Evolutionary conservation across 2,329 filamentous ascomycete species (phyloP).

Genomic region (Neofusicoccum umdonicola): DNA sequence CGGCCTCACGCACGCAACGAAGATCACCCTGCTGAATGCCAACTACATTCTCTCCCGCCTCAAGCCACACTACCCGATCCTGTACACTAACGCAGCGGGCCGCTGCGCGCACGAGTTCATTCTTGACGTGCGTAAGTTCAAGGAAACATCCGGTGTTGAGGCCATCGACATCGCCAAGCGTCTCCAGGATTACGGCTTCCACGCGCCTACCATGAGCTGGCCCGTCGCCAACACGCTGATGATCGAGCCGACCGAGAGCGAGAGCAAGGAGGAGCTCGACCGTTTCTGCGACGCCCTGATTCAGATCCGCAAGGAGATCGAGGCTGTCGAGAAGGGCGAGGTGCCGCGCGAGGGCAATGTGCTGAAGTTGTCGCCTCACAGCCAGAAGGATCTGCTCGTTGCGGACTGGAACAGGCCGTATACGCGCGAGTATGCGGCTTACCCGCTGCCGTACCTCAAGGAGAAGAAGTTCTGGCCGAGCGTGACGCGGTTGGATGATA

Average conservation of each 20-base stretch:
- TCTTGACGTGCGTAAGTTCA: constrained; percentile 81
- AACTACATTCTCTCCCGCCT: constrained; percentile 94
- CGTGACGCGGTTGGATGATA: constrained; percentile 82
- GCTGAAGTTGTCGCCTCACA: constrained; percentile 85
- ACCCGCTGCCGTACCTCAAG: constrained; percentile 75
- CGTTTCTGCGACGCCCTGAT: constrained; percentile 90
- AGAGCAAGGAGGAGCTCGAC: constrained; percentile 88
- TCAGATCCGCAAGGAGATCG: constrained; percentile 80
- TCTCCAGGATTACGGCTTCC: constrained; percentile 95
- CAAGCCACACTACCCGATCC: constrained; percentile 78
- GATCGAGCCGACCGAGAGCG: constrained; percentile 95
- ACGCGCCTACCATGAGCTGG: constrained; percentile 96
- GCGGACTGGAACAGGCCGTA: constrained; percentile 83
- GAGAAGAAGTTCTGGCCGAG: constrained; percentile 99
- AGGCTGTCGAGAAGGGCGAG: constrained; percentile 75
- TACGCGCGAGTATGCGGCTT: constrained; percentile 77
- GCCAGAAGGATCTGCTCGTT: constrained; percentile 72
- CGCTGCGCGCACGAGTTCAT: constrained; percentile 98
- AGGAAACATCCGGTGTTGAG: constrained; percentile 78
- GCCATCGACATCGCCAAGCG: constrained; percentile 95
- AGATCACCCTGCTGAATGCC: constrained; percentile 90
- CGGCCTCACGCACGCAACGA: constrained; percentile 84
- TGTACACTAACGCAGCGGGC: constrained; percentile 88
- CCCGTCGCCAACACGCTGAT: constrained; percentile 93
- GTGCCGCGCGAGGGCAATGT: constrained; percentile 76